Evolutionary conservation across 2,329 filamentous ascomycete genomes (phyloP), one percentile per base, ranked within the genome.

Genomic region (Apiospora saccharicola): DNA sequence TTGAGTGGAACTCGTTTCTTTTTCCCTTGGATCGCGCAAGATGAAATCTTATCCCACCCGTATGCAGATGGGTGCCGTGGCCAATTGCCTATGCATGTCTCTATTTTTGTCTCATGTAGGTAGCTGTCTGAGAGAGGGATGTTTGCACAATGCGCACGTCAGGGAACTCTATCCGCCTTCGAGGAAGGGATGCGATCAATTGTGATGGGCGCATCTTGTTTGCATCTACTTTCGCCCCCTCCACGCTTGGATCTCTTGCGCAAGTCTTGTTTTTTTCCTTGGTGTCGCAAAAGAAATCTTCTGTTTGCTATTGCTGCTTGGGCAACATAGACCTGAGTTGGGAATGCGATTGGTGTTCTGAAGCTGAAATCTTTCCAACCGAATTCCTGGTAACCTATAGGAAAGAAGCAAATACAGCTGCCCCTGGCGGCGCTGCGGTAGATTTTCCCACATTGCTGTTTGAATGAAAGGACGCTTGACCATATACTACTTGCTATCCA

Each of bases 81-180:
- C 26, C n/a, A 22, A 37, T 37, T 69, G 67, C n/a, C 67, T 57
- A 49, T 71, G 70, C 70, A 67, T 64, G 70, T 71, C 70, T 71
- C 53, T 44, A 71, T 71, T 67, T 71, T 67, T 67, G 70, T 71
- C 47, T 67, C 43, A 69, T n/a, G 43, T 34, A 34, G 43, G 46
- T 16, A 34, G 41, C 47, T 7, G 44, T 30, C 26, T n/a, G 67
- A 24, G 44, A 49, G 67, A 69, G 41, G 30, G 67, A 68, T 44
- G 64, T 19, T 44, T 47, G 67, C 24, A 47, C 53, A 61, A 61
- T 61, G 53, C 53, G 53, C 53, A 61, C 53, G 53, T 37, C 53
- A 61, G 30, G 30, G 30, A 61, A 61, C 14, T 34, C 57, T 64
- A 41, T 64, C 13, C 57, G 57, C 34, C 30, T 41, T 12, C 57